These are phyloP conservation scores for Cylindrotheca closterium DNA, from an alignment of 108 stramenopile species.

Conservation along the genomic window DNA sequence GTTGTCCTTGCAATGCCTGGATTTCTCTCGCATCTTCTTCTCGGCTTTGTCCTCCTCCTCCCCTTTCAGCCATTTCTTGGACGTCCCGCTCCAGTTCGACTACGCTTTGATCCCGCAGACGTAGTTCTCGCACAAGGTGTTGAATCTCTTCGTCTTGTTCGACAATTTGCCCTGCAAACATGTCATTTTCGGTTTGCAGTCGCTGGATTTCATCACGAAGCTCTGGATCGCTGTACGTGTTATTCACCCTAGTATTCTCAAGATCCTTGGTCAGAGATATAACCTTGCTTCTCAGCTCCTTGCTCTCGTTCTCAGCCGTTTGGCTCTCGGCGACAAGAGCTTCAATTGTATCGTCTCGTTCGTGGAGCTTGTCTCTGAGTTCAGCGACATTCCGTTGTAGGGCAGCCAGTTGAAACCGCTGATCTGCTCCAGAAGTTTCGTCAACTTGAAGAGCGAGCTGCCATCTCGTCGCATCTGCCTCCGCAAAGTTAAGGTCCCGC, in stretches of 20 bases:
- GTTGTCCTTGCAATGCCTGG: not conserved
- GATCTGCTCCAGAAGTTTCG: conserved; percentile 8
- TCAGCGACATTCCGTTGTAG: conserved; percentile 41
- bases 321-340: conserved; percentile 17
- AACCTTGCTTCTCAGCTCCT: conserved; percentile 27
- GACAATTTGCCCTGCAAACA: conserved; percentile 85
- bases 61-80: conserved; percentile 1
- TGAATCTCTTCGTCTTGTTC: conserved; percentile 85
- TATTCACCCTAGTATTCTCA: conserved; percentile 1
- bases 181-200: conserved; percentile 76
- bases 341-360: conserved; percentile 33
- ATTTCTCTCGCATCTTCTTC: conserved; percentile 10
- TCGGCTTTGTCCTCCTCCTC: not conserved
- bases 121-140: conserved; percentile 30
- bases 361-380: conserved; percentile 9
- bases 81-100: conserved; percentile 30
- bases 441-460: conserved; percentile 24
- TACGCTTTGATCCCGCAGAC: conserved; percentile 36
- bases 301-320: conserved; percentile 44
- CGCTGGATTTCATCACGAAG: conserved; percentile 44
- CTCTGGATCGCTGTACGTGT: not conserved
- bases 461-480: conserved; percentile 33
- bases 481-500: conserved; percentile 33
- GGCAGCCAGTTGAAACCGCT: conserved; percentile 26
- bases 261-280: conserved; percentile 29